Conservation (phyloP, 352 stramenopile genomes). For the Globisporangium yorkense region DNA sequence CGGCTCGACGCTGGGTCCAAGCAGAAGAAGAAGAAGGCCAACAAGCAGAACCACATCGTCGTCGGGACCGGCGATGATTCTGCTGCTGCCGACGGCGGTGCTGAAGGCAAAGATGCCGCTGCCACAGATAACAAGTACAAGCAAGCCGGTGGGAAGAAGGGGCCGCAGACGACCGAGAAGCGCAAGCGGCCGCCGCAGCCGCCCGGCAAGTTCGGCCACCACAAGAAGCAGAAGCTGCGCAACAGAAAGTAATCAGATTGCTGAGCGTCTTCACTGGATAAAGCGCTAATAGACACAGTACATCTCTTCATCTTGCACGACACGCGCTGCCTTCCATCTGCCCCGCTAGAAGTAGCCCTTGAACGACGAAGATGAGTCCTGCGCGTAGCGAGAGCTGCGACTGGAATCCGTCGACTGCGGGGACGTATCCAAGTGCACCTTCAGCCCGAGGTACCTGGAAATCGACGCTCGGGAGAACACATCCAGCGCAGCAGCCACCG, state of each 20-base stretch:
- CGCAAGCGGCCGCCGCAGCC: conserved; percentile 14
- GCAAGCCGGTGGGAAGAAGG: conserved; percentile 10
- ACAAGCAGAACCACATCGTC: conserved; percentile 18
- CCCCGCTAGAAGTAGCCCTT: conserved; percentile 5
- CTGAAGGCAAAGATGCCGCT: conserved; percentile 3
- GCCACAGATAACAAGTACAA: conserved; percentile 4
- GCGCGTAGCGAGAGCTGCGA: conserved; percentile 17
- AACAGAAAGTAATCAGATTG: conserved; percentile 3
- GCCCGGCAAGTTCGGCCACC: conserved; percentile 15
- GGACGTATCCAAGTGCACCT: neutral
- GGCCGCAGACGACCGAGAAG: conserved; percentile 21
- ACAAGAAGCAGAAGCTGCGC: conserved; percentile 19
- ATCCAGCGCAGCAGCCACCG: neutral
- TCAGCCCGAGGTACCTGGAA: conserved; percentile 26
- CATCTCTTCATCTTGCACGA: neutral
- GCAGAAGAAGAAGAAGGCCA: conserved; percentile 26
- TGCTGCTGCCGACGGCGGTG: neutral
- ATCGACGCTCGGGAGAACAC: conserved; percentile 18
- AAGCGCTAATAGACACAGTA: conserved; percentile 5
- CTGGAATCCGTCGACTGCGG: neutral
- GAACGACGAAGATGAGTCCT: conserved; percentile 19
- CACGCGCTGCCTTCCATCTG: neutral
- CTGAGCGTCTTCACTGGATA: neutral
- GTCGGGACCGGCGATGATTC: neutral
- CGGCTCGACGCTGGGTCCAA: conserved; percentile 41